Evolutionary conservation across 306 rosid genomes (phyloP).

Genomic region (Chamaecrista fasciculata): DNA sequence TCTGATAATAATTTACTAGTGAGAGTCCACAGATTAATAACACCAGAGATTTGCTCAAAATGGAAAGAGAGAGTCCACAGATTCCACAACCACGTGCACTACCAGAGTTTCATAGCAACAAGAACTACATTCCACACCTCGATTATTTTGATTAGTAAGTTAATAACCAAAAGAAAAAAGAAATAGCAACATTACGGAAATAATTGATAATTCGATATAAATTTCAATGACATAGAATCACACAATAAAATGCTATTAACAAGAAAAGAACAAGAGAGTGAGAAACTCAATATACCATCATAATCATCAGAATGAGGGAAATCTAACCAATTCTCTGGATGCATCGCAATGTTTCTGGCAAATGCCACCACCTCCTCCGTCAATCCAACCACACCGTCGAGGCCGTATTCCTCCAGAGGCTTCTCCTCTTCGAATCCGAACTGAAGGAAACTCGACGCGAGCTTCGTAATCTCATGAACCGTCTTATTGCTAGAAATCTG

Average conservation of each 20-base stretch:
- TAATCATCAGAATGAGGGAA: constrained; percentile 66
- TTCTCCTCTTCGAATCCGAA: constrained; percentile 53
- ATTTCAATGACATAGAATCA: not conserved
- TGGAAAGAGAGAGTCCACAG: not conserved
- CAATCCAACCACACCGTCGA: constrained; percentile 53
- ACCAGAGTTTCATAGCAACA: not conserved
- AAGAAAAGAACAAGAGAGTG: not conserved
- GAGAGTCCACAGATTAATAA: not conserved
- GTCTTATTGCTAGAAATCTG: constrained; percentile 65
- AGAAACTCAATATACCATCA: constrained; percentile 48
- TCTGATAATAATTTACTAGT: not conserved
- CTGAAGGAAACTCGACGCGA: constrained; percentile 87
- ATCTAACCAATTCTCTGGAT: constrained; percentile 85
- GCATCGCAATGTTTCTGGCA: constrained; percentile 60
- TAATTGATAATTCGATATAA: not conserved
- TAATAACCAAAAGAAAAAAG: not conserved
- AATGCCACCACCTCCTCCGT: constrained; percentile 66
- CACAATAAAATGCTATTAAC: not conserved
- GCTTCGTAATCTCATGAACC: constrained; percentile 75
- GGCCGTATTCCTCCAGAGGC: constrained; percentile 45
- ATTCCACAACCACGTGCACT: not conserved
- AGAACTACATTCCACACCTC: not conserved
- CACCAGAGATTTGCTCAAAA: not conserved
- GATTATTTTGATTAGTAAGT: not conserved
- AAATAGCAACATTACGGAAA: not conserved